Evolutionary conservation across 148 eudicot species (phyloP).

Genomic region (Fagopyrum tataricum): DNA sequence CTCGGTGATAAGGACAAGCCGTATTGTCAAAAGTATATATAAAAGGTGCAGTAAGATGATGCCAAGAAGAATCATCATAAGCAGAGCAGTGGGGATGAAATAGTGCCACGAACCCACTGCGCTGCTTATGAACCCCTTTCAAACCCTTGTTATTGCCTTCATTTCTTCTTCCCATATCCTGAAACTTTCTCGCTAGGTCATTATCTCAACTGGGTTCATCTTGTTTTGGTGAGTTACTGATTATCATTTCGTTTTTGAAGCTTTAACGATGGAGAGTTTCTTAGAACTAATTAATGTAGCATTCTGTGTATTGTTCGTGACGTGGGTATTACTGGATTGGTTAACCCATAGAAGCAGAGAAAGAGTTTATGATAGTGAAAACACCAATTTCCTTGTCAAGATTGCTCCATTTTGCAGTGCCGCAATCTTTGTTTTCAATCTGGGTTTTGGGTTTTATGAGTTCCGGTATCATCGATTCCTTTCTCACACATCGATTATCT

Average conservation of each 20-base stretch:
- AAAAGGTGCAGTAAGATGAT: not conserved
- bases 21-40: not conserved
- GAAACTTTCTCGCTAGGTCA: not conserved
- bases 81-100: slow-evolving; percentile 6
- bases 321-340: slow-evolving; percentile 50
- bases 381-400: slow-evolving; percentile 20
- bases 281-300: slow-evolving; percentile 40
- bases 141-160: not conserved
- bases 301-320: slow-evolving; percentile 40
- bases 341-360: slow-evolving; percentile 26
- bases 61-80: not conserved
- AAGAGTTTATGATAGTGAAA: slow-evolving; percentile 13
- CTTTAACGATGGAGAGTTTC: slow-evolving; percentile 32
- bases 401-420: slow-evolving; percentile 34
- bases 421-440: slow-evolving; percentile 28
- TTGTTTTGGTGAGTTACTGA: slow-evolving; percentile 7
- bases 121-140: not conserved
- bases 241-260: slow-evolving; percentile 20
- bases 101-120: slow-evolving; percentile 11
- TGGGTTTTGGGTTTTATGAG: slow-evolving; percentile 44
- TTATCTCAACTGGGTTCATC: slow-evolving; percentile 13
- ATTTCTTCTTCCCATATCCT: not conserved
- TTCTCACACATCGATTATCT: slow-evolving; percentile 22
- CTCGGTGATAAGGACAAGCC: not conserved
- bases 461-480: slow-evolving; percentile 25